phyloP scores from a whole-genome alignment of 225 moss, liverwort and hornwort genomes.

The Pleurozium schreberi region DNA sequence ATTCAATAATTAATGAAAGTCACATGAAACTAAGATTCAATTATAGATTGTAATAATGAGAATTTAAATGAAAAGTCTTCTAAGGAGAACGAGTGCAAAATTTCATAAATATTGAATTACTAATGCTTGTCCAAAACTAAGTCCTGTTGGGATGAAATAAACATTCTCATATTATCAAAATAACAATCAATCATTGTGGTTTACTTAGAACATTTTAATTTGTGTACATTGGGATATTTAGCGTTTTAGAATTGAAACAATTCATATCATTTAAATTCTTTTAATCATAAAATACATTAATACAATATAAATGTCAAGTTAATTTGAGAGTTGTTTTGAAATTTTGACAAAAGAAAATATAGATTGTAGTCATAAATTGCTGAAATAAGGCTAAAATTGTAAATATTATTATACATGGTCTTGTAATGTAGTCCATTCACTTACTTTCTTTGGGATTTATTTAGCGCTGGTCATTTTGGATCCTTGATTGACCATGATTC shows the following conservation, averaged over 20 bases:
- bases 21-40: not conserved
- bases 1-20: too few species aligned
- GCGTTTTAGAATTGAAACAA: not conserved
- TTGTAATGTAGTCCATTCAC: not conserved
- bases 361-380: not conserved
- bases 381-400: not conserved
- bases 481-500: not conserved
- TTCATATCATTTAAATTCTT: not conserved
- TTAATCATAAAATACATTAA: not conserved
- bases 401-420: not conserved
- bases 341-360: not conserved
- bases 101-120: not conserved
- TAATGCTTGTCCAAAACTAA: too few species aligned
- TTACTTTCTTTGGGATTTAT: not conserved
- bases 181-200: not conserved
- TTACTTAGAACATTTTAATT: not conserved
- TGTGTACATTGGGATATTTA: not conserved
- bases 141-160: not conserved
- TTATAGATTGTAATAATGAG: not conserved
- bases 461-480: not conserved
- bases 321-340: too few species aligned
- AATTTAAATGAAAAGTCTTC: not conserved
- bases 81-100: fast-evolving
- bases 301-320: not conserved
- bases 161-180: not conserved